Conservation (phyloP, 768 basidiomycete species). For the Podaxis carcinomalis region DNA sequence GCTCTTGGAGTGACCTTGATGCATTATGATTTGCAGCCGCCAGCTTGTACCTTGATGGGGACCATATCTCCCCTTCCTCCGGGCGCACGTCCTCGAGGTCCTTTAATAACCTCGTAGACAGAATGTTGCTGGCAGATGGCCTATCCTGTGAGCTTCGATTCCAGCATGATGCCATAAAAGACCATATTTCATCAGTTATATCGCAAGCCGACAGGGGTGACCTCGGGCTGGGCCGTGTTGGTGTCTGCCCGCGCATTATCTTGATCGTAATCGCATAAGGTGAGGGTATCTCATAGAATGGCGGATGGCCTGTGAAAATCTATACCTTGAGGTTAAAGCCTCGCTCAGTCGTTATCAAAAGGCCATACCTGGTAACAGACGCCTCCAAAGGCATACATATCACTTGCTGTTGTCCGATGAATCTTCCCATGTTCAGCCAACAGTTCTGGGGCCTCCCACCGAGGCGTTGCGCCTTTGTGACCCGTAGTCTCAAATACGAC, state of each 20-base stretch:
- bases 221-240: not conserved
- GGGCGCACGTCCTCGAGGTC: not conserved
- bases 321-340: not conserved
- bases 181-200: not conserved
- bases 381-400: conserved; percentile 13
- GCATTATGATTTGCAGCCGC: no score
- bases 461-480: conserved; percentile 10
- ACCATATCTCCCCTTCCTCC: not conserved
- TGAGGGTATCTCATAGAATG: conserved; percentile 15
- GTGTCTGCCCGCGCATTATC: not conserved
- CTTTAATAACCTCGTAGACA: not conserved
- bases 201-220: no score
- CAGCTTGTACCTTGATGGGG: no score
- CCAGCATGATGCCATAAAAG: not conserved
- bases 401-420: conserved; percentile 1
- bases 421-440: not conserved
- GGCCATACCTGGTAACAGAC: conserved; percentile 12
- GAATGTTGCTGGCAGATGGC: not conserved
- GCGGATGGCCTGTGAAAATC: conserved; percentile 15
- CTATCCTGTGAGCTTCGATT: not conserved
- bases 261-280: not conserved
- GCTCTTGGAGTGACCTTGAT: no score
- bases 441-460: conserved; percentile 14
- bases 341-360: not conserved
- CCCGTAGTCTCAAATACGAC: conserved; percentile 5